A percentile compares a stretch with the other conserved stretches of the same genome.
Conservation (phyloP, 2,329 filamentous ascomycete species). For the Camillea tinctor region DNA sequence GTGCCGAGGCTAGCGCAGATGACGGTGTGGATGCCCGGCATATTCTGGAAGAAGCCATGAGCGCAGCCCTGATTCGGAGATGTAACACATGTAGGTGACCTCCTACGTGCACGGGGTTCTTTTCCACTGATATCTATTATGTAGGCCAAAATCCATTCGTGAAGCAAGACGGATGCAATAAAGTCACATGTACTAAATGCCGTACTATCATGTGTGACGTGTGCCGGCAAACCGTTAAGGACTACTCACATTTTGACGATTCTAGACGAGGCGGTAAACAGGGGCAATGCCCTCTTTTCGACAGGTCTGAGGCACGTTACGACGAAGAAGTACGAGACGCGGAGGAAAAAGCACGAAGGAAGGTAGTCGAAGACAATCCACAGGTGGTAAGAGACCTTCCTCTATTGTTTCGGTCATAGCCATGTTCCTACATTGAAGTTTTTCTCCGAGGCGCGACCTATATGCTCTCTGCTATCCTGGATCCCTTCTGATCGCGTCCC, state of each 20-base stretch:
- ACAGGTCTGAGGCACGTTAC: conserved; percentile 60
- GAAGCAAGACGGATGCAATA: conserved; percentile 79
- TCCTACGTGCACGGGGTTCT: not conserved
- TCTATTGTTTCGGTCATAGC: not conserved
- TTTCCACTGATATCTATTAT: not conserved
- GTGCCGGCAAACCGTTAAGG: conserved; percentile 61
- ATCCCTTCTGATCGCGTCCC: not conserved
- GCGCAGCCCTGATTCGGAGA: conserved; percentile 69
- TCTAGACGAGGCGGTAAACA: conserved; percentile 41
- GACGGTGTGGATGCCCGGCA: conserved; percentile 61
- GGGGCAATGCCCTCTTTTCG: conserved; percentile 67
- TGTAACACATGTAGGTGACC: conserved; percentile 62
- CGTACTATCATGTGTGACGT: conserved; percentile 63
- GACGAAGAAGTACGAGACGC: conserved; percentile 62
- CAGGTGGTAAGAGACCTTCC: conserved; percentile 41
- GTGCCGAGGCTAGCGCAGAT: conserved; percentile 63
- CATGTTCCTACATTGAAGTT: not conserved
- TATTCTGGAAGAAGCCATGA: conserved; percentile 81
- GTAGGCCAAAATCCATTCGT: conserved; percentile 70
- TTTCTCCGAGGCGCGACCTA: not conserved
- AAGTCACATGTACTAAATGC: conserved; percentile 71
- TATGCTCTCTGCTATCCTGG: not conserved
- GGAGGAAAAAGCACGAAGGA: conserved; percentile 55
- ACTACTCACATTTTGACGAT: conserved; percentile 72
- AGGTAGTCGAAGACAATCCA: conserved; percentile 58